Base-by-base conservation (phyloP, 441 rosid genomes). In the Theobroma grandiflorum region DNA sequence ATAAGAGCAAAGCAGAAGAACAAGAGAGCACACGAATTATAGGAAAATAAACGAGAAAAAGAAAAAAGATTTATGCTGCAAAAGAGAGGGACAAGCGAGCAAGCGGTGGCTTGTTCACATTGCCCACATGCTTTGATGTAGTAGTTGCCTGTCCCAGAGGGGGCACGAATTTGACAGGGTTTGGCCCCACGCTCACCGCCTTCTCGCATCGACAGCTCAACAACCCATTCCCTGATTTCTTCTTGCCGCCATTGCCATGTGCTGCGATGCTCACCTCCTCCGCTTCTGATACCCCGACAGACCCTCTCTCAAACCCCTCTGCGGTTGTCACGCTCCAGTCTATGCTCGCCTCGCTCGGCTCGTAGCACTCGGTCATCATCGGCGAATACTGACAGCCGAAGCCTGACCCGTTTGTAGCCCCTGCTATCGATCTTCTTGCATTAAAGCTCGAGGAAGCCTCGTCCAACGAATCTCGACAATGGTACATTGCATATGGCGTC, bases 261-360 rank as follows among this genome's bases (percentile, higher is more conserved):
- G 63, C 82, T 74, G 58, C 64, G 42, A 47, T 65, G 40, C 61
- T 16, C 75, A 67, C 59, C 12, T 86, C 87, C 16, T 85, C 89
- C 0, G 53, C 78, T 59, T 87, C 92, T 5, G 90, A 85, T 0
- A 91, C 90, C 0, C 86, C 70, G 1, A 83, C 81, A 82, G 79
- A 84, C 84, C 33, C 85, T 76, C 82, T 68, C 61, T 85, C 86
- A 15, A 86, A 87, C 4, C 90, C 91, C 20, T 95, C 97, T 0
- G 99, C 98, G 0, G 97, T 91, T 0, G 92, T 91, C 45, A 94
- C 95, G 68, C 96, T 95, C 96, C 99, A 94, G 15, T 91, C 92
- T 1, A 94, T 88, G 87, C 98, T 95, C 0, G 89, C 95, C 71
- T 95, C 99, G 79, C 96, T 94, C 0, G 96, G 97, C 72, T 88